Evolutionary conservation across 192 early-diverging fungal genomes (phyloP), one percentile per base, ranked within the genome.

Genomic region (Dispira parvispora): DNA sequence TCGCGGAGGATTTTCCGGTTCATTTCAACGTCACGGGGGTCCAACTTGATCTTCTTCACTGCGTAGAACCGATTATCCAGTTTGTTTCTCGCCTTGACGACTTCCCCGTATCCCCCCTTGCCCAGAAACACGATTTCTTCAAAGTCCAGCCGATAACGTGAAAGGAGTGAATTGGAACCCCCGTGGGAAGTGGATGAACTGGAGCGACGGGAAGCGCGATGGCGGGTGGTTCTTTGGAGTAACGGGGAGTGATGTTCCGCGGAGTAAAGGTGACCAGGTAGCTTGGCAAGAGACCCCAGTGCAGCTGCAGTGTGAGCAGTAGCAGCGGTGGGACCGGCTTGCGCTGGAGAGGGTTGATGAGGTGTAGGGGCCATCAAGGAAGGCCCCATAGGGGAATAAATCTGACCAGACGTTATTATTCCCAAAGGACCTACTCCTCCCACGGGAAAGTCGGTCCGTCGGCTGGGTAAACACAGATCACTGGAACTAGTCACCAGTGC

Each of bases 61-160:
- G 92, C 90, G 67, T 95, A 97, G 60, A 83, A 82, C 45, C 81
- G 73, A 0, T 78, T 81, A 65, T 89, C 92, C 0, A 96, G 79
- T 32, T 76, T 73, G 65, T 97, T 94, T 16, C 88, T 78, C 0
- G 90, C 90, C 67, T 97, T 97, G 43, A 95, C 85, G 0, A 97
- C 94, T 61, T 85, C 84, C n/a, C 94, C 94, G 78, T 93, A 97
- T 3, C 92, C 92, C 6, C 92, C 83, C 65, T 79, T 79, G 12
- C 84, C 86, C 27, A 88, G 66, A 52, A 86, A 88, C 64, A 82
- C 82, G 53, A 88, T 78, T 63, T 89, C 87, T 64, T 87, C 84
- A 73, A 87, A 89, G 55, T 89, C 88, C 5, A 75, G 66, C 55
- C 73, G 78, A 65, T 89, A 89, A 13, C 88, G 76, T 13, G 86